Evolutionary conservation across 2,329 filamentous ascomycete genomes (phyloP).

Genomic region (Colletotrichum simmondsii): DNA sequence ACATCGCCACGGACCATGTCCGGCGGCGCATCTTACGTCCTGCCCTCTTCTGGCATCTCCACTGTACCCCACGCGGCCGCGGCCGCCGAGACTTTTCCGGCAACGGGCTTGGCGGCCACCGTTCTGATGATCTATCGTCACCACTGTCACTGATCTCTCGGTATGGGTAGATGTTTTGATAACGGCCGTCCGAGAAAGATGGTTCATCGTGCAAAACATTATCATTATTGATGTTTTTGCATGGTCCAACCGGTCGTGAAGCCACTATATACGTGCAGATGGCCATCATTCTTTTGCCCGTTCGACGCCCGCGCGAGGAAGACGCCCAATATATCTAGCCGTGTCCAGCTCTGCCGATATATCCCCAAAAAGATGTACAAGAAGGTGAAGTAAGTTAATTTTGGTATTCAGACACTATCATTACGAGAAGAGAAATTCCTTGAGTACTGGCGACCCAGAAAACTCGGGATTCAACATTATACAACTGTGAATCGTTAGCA

Average conservation of each 20-base stretch:
- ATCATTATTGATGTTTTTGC: conserved; percentile 21
- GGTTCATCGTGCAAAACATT: conserved; percentile 16
- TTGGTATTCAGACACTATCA: conserved; percentile 27
- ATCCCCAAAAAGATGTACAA: conserved; percentile 20
- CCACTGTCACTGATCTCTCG: background rate
- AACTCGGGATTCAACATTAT: conserved; percentile 94
- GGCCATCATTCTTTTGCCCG: background rate
- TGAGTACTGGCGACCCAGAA: conserved; percentile 87
- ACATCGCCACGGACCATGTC: conserved; percentile 14
- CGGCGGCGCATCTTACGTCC: background rate
- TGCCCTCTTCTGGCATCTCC: background rate
- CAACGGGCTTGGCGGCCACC: conserved; percentile 19
- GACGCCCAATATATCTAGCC: background rate
- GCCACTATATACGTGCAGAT: conserved; percentile 6
- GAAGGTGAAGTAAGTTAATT: conserved; percentile 1
- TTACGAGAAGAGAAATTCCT: conserved; percentile 85
- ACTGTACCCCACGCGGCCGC: background rate
- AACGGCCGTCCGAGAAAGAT: background rate
- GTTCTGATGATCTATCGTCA: background rate
- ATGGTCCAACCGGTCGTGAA: background rate
- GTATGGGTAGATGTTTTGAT: background rate
- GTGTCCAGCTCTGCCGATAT: conserved; percentile 1
- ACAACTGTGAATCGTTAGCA: conserved; percentile 67
- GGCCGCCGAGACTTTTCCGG: conserved; percentile 20
- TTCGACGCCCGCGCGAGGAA: background rate